These are phyloP conservation scores for Eucalyptus erythrocorys DNA, from an alignment of 345 rosid species.

Conservation along the genomic window DNA sequence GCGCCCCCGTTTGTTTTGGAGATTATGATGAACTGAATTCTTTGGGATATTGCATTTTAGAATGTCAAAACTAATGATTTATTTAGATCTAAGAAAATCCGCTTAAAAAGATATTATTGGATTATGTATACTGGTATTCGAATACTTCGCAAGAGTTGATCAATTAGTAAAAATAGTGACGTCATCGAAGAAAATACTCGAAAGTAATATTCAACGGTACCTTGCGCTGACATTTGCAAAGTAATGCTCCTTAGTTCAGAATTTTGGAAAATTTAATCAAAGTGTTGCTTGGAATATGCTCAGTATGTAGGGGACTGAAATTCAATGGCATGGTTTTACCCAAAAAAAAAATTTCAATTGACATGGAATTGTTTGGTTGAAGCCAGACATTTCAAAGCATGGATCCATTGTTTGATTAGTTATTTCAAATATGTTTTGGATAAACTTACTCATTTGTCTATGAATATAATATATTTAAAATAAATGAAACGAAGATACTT, in stretches of 20 bases:
- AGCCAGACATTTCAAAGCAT: background rate
- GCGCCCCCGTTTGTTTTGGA: background rate
- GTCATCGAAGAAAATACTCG: background rate
- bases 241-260: background rate
- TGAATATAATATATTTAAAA: background rate
- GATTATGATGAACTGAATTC: background rate
- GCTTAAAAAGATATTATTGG: background rate
- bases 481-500: background rate
- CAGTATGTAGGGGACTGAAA: background rate
- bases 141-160: background rate
- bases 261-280: background rate
- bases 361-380: background rate
- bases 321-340: background rate
- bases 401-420: background rate
- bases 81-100: background rate
- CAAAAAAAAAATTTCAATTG: background rate
- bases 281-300: background rate
- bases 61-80: background rate
- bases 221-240: background rate
- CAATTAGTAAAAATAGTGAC: background rate
- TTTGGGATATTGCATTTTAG: background rate
- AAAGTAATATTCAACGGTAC: too few relatives aligned
- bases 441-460: background rate
- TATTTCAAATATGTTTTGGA: background rate
- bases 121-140: background rate